Evolutionary conservation across 139 green algal genomes (phyloP), one percentile per base, ranked within the genome.

Genomic region (Pleodorina starrii): DNA sequence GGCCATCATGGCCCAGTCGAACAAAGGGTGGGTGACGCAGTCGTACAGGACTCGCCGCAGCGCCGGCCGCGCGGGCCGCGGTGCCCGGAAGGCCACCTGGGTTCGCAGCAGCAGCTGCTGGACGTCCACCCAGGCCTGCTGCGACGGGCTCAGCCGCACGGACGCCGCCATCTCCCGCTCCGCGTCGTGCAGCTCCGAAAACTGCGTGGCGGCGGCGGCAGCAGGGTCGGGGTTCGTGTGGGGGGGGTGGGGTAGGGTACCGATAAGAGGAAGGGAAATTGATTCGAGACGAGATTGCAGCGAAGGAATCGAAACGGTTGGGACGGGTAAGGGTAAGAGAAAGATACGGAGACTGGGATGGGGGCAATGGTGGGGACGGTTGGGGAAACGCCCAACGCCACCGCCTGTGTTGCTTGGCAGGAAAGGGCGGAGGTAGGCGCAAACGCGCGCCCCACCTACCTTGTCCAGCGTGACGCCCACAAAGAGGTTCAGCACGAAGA

Each of bases 121-220:
- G 9, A 29, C 51, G 42, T 63, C 63, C 38, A 87, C 40, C 81
- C 81, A 87, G 1, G 60, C 9, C 60, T 77, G 81, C 57, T 87
- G 81, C 42, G 35, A 0, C 16, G 60, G 60, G 10, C 59, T 78
- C 0, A 87, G 81, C 17, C 16, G 21, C 72, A 80, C 12, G 17
- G 17, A 35, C 40, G 16, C 16, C 11, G 25, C 16, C 11, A 7
- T 21, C 25, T 36, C 66, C 63, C 38, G 68, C 77, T 48, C 68
- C 32, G 68, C 68, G 2, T 73, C 63, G 4, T 96, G 92, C 78
- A 97, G 95, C 73, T 95, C 89, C 44, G 93, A 87, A 90, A 97
- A 97, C 93, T 95, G 85, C 59, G 60, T 16, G 57, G 57, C 17
- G 57, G 57, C 12, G 57, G 57, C 19, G 57, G 57, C 12, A 5